Evolutionary conservation across 1,284 basidiomycete species (phyloP), one percentile per base, ranked within the genome.

Genomic region (Thelephora terrestris): DNA sequence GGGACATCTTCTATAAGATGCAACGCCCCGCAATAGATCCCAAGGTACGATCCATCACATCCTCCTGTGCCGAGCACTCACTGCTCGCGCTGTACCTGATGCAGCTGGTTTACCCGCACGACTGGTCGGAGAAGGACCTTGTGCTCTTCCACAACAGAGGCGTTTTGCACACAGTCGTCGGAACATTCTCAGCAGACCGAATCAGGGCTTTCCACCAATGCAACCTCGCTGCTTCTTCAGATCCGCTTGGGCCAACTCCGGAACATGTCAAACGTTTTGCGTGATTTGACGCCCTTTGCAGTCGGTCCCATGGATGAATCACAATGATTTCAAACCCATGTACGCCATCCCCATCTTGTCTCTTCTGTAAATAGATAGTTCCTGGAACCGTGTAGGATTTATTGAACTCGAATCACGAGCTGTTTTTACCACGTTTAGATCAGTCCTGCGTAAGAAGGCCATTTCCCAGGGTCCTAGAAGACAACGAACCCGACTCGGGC

Each of bases 1-100:
- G 89, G n/a, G 78, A 76, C 7, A 57, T 88, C 12, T 59, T 91
- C 32, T 90, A 91, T 67, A 73, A 72, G 61, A 81, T 91, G 71
- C 87, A 92, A 62, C 67, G 88, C 9, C 88, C 88, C 1, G 87
- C 79, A 6, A 91, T 92, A 53, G 76, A 81, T 1, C 86, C 87
- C 2, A 63, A 65, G 23, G 77, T 78, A 53, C 55, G 73, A 60
- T 14, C 43, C 42, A 23, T 16, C 25, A 9, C 18, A 21, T 34
- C 37, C 9, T 5, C 2, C 25, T 43, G 7, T 17, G 42, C 17
- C 17, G n/a, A 35, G 9, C 2, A 25, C 40, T 25, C n/a, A 18
- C 46, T 36, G 27, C 20, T 51, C 29, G 43, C 29, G 1, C 10
- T 12, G 17, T 43, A n/a, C 18, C 17, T n/a, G 14, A 6, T 39